These are phyloP conservation scores for Mortierella sp. DNA, from an alignment of 371 early-diverging fungal genomes.

Conservation along the genomic window DNA sequence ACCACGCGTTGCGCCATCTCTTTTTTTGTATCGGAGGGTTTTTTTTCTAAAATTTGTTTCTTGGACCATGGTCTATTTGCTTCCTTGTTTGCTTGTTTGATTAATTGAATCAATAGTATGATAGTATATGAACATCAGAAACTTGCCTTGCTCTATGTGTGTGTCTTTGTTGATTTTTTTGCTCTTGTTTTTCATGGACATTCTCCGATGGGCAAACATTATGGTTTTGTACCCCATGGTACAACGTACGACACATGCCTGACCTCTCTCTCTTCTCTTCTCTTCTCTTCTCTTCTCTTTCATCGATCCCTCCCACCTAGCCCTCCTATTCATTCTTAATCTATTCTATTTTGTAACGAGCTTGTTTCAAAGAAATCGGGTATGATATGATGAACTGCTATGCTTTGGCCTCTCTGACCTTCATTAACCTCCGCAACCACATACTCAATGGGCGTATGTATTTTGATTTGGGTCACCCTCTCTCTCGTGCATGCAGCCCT, in stretches of 20 bases:
- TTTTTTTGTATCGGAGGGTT: neutral
- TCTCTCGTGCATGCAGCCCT: neutral
- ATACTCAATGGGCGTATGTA: neutral
- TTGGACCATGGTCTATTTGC: neutral
- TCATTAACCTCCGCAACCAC: neutral
- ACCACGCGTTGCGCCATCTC: conserved; percentile 1
- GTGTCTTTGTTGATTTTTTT: neutral
- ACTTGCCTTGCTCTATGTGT: neutral
- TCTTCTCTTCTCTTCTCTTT: neutral
- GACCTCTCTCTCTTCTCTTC: neutral
- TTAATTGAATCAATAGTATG: neutral
- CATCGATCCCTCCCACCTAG: neutral
- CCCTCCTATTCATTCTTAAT: neutral
- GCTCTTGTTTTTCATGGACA: neutral
- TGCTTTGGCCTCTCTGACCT: neutral
- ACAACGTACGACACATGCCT: neutral
- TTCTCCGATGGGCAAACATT: neutral
- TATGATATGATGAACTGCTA: neutral
- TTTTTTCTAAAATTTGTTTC: neutral
- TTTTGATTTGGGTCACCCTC: neutral
- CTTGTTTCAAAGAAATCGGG: neutral
- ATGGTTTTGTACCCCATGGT: conserved; percentile 1
- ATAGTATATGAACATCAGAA: neutral
- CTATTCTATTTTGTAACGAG: neutral
- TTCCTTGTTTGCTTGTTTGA: neutral